Evolutionary conservation across 768 basidiomycete species (phyloP), one percentile per base, ranked within the genome.

Genomic region (Kwoniella newhampshirensis): DNA sequence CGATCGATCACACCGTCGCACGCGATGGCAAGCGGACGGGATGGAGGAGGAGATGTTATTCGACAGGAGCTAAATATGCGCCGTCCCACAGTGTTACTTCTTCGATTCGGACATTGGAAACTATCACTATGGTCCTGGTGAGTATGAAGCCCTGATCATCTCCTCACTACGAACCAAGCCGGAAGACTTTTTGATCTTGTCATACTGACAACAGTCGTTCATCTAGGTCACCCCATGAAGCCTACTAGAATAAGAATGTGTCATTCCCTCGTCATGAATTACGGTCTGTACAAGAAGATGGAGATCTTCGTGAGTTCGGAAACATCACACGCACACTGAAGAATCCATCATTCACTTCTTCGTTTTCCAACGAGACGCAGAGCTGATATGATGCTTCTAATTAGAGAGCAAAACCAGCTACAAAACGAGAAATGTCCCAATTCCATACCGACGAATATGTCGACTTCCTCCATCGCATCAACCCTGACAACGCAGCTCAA

Each of bases 381-480:
- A 17, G 3, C 11, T 41, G 9, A 36, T 23, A 45, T 5, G 4
- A 25, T 47, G 9, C 5, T 46, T 6, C 20, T 21, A 27, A 32
- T 13, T 39, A 99, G 96, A 85, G 96, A 59, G 96, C 96, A 3
- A 99, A 99, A 82, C 96, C 96, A 5, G 96, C 96, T 7, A 99
- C 96, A 2, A 96, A 96, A 78, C 88, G 96, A 59, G 96, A 99
- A 77, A 98, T 99, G 96, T 94, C 96, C 18, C 79, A 99, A 72
- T 99, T 98, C 73, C 94, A 98, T 77, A 93, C 94, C 3, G 94
- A 99, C 77, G 96, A 98, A 81, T 99, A 98, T 75, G 89, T 98
- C 57, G 96, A 98, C 67, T 98, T 99, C 78, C 82, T 98, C 48
- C 87, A 85, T 74, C 84, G 88, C 66, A 94, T 98, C 66, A 91